Base-by-base conservation (phyloP, 192 early-diverging fungal genomes). In the Umbelopsis sp. region DNA sequence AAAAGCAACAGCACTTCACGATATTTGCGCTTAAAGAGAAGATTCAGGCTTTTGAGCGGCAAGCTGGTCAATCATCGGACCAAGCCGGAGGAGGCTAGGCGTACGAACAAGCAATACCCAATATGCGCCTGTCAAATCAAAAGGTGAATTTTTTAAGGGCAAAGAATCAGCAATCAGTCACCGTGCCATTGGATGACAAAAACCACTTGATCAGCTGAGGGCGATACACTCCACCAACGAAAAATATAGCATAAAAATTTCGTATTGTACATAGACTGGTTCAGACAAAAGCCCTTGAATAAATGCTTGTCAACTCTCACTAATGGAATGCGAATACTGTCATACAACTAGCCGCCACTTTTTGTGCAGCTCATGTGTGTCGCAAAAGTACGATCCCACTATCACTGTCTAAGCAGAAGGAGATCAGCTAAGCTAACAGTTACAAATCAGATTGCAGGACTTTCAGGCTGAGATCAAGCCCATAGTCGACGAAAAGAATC, bases 321-420 rank as follows among this genome's bases (percentile, higher is more conserved):
- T 35, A 51, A 78, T 78, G 76, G 67, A 78, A 50, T 78, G 76
- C 37, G 41, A 78, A 48, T 78, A 78, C 47, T 78, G 76, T 58
- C 76, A 68, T 44, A 67, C 68, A 33, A 64, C 61, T 41, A 69
- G 66, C 48, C 76, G 76, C 48, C 70, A 78, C 30, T 70, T 70
- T 21, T 70, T 70, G 25, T 78, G 76, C 33, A 45, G 41, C 21
- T 6, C 21, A 0, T 78, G 76, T 25, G 25, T 78, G 9, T 53
- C 49, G 44, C 49, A 73, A 49, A 78, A 70, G 76, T 78, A 78
- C 49, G 37, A 47, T 49, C 9, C 22, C 27, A 30, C 21, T 45
- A 53, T 30, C 20, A 5, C 20, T 49, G 47, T 46, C 22, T 23
- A 46, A 9, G 0, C 5, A 30, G 21, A 44, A 44, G 12, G 22